Conservation (phyloP, 306 rosid genomes). For the Canavalia ensiformis region DNA sequence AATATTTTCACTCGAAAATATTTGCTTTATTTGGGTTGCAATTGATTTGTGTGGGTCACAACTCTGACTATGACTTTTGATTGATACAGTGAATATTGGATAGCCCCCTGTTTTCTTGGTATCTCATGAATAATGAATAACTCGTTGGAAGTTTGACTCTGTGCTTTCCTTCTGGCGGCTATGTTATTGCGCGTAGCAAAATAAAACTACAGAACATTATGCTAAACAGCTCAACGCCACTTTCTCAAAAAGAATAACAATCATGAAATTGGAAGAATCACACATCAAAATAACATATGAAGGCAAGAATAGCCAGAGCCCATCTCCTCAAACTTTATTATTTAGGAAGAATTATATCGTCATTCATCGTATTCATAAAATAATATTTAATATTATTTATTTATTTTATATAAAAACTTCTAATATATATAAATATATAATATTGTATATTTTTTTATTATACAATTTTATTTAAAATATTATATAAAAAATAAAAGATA, state of each 20-base stretch:
- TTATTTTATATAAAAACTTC: no score
- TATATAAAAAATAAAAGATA: no score
- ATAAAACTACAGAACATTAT: background rate
- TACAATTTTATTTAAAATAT: no score
- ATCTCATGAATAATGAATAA: background rate
- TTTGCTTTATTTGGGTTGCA: background rate
- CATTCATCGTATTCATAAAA: no score
- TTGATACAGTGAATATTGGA: background rate
- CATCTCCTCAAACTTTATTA: no score
- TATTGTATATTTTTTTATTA: no score
- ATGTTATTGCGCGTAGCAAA: background rate
- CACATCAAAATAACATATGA: no score
- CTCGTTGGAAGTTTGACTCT: background rate
- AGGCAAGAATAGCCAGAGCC: no score
- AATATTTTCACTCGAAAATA: background rate
- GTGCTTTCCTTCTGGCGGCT: background rate
- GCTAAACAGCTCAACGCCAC: constrained; percentile 28
- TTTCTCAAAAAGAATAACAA: background rate
- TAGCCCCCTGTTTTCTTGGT: background rate
- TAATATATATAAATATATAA: no score
- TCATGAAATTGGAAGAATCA: background rate
- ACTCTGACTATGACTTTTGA: constrained; percentile 42
- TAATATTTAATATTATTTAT: no score
- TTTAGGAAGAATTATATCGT: no score
- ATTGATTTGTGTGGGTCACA: constrained; percentile 33